Base-by-base conservation (phyloP, 306 rosid genomes). In the Erythrophleum fordii region DNA sequence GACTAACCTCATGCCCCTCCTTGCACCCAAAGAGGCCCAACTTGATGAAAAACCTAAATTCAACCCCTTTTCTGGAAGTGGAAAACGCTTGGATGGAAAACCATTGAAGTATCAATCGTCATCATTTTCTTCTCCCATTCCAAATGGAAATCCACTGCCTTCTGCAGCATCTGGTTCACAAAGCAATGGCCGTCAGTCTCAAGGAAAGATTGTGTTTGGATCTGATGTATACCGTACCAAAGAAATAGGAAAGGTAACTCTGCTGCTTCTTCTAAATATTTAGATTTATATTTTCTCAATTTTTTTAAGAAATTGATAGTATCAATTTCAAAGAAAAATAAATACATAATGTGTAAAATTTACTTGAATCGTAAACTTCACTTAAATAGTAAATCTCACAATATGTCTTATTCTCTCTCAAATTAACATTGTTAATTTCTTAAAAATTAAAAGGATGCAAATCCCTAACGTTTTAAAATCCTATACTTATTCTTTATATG, bases 81-180 rank as follows among this genome's bases (percentile, higher is more conserved):
- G 88, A 6, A 87, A 90, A 77, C 91, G 97, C 73, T 84, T 90
- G 87, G 94, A 90, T 56, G 97, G 97, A 44, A 92, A 85, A 73
- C 76, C 90, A 45, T 45, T 82, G 82, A 73, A 35, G 39, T 65
- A 60, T 28, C 82, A 91, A 65, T 76, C 88, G 39, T 49, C 85
- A 74, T 76, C 84, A 45, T 76, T 59, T 61, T 65, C 80, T 59
- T 82, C 81, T 13, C 73, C 82, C 4, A 77, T 55, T 67, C 60
- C 69, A 48, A 69, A 77, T 59, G 85, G 88, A 5, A 83, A 64
- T 74, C 65, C 85, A 41, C 83, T 83, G 31, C 81, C 87, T 61
- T 85, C 92, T 46, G 35, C 82, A 3, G 85, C 85, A 49, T 82
- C 92, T 81, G 76, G 72, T 77, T 82, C 86, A 11, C 86, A 82